Conservation (phyloP, 768 basidiomycete genomes). For the Tylopilus plumbeoviolaceoides region DNA sequence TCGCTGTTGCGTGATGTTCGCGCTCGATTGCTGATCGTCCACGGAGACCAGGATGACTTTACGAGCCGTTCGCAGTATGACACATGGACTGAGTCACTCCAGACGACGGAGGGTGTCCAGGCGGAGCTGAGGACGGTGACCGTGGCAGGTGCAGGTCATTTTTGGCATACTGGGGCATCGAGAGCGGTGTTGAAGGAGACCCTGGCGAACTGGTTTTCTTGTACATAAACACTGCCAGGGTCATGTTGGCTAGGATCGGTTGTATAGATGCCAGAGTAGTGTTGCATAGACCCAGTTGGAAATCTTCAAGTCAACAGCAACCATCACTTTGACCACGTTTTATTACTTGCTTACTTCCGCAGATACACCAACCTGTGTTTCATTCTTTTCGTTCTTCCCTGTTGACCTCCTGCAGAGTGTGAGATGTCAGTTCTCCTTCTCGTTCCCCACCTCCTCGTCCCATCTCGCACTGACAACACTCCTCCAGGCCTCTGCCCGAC, state of each 20-base stretch:
- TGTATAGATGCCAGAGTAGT: background rate
- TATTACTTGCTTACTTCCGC: conserved; percentile 4
- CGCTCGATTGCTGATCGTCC: conserved; percentile 57
- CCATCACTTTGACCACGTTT: conserved; percentile 23
- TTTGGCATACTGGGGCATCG: conserved; percentile 49
- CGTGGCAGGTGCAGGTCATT: conserved; percentile 55
- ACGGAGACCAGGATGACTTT: conserved; percentile 71
- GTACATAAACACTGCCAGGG: conserved; percentile 11
- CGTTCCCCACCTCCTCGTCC: background rate
- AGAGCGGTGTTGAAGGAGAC: conserved; percentile 17
- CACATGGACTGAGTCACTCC: conserved; percentile 47
- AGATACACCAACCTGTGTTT: conserved; percentile 12
- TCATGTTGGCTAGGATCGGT: background rate
- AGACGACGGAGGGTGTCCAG: conserved; percentile 14
- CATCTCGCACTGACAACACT: conserved; percentile 13
- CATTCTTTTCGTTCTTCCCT: conserved; percentile 8
- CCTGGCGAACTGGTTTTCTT: conserved; percentile 20
- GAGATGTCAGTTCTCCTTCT: conserved; percentile 24
- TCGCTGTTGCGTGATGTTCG: conserved; percentile 43
- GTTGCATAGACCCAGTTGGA: background rate
- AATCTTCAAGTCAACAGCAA: conserved; percentile 20
- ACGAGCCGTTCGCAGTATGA: conserved; percentile 53
- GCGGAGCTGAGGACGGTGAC: conserved; percentile 32
- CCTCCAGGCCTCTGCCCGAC: conserved; percentile 75
- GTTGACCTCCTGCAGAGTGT: conserved; percentile 20